phyloP scores from a whole-genome alignment of 352 stramenopile species.

The Globisporangium rhizosaccharum region DNA sequence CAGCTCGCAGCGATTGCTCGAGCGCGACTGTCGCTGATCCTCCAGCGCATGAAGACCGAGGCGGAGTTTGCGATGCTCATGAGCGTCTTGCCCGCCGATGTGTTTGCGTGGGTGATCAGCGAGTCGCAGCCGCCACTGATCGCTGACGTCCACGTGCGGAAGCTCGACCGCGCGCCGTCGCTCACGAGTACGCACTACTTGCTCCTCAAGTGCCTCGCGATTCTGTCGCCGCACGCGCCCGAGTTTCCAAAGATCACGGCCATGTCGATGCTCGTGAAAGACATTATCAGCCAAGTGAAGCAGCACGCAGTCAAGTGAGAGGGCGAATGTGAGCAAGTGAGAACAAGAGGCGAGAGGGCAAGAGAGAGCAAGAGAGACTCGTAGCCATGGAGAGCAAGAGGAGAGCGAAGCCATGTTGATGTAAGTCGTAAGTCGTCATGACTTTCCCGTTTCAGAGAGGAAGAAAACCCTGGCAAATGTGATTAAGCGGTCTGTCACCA shows the following conservation, averaged over 20 bases:
- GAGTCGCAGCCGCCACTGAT: conserved; percentile 46
- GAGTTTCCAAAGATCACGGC: conserved; percentile 64
- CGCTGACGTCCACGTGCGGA: conserved; percentile 53
- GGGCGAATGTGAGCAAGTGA: conserved; percentile 1
- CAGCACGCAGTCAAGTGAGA: conserved; percentile 11
- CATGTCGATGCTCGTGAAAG: conserved; percentile 84
- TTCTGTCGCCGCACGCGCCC: conserved; percentile 33
- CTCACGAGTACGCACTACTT: conserved; percentile 74
- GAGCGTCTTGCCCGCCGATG: conserved; percentile 74
- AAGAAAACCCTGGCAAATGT: background rate
- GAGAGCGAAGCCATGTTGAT: too few relatives aligned
- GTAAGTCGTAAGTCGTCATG: background rate
- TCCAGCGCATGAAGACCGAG: conserved; percentile 73
- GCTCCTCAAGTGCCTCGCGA: conserved; percentile 54
- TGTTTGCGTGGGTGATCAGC: conserved; percentile 69
- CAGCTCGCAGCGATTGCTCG: conserved; percentile 64
- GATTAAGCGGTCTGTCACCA: background rate
- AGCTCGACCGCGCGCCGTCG: conserved; percentile 62
- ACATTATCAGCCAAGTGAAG: conserved; percentile 71
- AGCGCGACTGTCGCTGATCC: conserved; percentile 62
- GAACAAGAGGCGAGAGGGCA: too few relatives aligned
- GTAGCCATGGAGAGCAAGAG: too few relatives aligned
- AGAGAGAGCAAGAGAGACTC: too few relatives aligned
- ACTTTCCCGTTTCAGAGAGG: too few relatives aligned
- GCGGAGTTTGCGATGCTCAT: conserved; percentile 74